Evolutionary conservation across 108 stramenopile genomes (phyloP).

Genomic region (Chaetoceros tenuissimus): DNA sequence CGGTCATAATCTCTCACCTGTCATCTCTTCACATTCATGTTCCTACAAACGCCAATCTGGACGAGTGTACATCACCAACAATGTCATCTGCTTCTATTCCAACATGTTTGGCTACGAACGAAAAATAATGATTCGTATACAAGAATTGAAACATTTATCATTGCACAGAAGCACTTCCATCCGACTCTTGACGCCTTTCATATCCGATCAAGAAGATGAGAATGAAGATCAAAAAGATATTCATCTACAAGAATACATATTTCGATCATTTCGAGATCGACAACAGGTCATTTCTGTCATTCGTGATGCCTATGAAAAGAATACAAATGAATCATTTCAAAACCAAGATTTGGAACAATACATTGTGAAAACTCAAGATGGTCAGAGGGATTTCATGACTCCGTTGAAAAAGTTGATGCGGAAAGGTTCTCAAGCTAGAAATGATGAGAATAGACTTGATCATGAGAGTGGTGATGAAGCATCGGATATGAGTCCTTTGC

Average conservation of each 20-base stretch:
- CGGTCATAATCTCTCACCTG: not conserved
- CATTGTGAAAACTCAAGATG: too few relatives aligned
- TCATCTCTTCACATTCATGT: slow-evolving; percentile 16
- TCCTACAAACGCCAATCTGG: slow-evolving; percentile 51
- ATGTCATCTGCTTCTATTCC: slow-evolving; percentile 50
- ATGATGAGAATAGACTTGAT: too few relatives aligned
- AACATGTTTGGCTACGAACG: slow-evolving; percentile 72
- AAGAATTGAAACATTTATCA: slow-evolving; percentile 25
- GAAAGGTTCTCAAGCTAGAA: too few relatives aligned
- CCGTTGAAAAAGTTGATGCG: too few relatives aligned
- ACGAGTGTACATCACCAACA: slow-evolving; percentile 45
- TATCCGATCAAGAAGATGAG: not conserved
- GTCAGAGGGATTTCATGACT: too few relatives aligned
- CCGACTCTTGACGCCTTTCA: not conserved
- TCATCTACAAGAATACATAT: slow-evolving; percentile 44
- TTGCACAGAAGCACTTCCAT: slow-evolving; percentile 44
- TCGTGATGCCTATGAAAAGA: not conserved
- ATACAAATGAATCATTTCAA: not conserved
- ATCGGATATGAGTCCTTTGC: not conserved
- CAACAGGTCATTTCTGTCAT: slow-evolving; percentile 23
- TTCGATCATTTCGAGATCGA: slow-evolving; percentile 39
- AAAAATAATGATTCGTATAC: slow-evolving; percentile 30
- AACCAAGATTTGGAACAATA: too few relatives aligned
- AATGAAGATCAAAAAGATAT: not conserved
- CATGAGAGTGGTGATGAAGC: too few relatives aligned